These are phyloP conservation scores for Hypoxylon crocopeplum DNA, from an alignment of 495 filamentous ascomycete species.

Conservation along the genomic window DNA sequence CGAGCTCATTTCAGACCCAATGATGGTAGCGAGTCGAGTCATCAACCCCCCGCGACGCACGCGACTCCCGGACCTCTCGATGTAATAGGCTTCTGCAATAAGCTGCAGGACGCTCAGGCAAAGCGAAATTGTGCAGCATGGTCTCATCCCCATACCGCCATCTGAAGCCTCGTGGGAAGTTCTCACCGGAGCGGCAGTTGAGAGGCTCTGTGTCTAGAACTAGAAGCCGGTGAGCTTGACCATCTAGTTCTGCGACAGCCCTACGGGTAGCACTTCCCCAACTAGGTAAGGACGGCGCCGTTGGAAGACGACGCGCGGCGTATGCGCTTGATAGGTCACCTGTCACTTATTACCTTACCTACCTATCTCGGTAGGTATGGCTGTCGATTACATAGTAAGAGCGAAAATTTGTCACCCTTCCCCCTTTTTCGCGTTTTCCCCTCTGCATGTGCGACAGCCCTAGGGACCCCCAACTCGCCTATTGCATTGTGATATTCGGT, in stretches of 20 bases:
- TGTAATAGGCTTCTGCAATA: neutral
- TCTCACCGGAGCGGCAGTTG: slow-evolving; percentile 28
- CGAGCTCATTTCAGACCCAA: too few species aligned
- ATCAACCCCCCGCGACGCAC: neutral
- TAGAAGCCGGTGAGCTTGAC: slow-evolving; percentile 17
- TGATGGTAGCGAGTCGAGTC: too few species aligned
- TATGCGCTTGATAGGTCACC: slow-evolving; percentile 30
- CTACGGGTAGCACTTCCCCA: slow-evolving; percentile 31
- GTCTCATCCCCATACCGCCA: slow-evolving; percentile 9
- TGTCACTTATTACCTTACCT: slow-evolving; percentile 29
- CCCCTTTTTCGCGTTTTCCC: neutral
- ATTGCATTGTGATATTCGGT: slow-evolving; percentile 8
- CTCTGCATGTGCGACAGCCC: neutral
- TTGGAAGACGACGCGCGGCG: slow-evolving; percentile 33
- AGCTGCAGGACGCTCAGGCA: slow-evolving; percentile 9
- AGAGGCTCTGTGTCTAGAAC: slow-evolving; percentile 13
- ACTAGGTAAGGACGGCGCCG: slow-evolving; percentile 21
- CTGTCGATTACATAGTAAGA: slow-evolving; percentile 36
- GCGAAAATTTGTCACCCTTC: slow-evolving; percentile 5
- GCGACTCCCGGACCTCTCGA: slow-evolving; percentile 6
- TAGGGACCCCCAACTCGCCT: neutral
- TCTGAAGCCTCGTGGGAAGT: slow-evolving; percentile 7
- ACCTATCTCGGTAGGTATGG: slow-evolving; percentile 31
- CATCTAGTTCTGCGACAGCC: slow-evolving; percentile 23
- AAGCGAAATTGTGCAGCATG: slow-evolving; percentile 4